Conservation (phyloP, 768 basidiomycete genomes). For the Crucibulum laeve region DNA sequence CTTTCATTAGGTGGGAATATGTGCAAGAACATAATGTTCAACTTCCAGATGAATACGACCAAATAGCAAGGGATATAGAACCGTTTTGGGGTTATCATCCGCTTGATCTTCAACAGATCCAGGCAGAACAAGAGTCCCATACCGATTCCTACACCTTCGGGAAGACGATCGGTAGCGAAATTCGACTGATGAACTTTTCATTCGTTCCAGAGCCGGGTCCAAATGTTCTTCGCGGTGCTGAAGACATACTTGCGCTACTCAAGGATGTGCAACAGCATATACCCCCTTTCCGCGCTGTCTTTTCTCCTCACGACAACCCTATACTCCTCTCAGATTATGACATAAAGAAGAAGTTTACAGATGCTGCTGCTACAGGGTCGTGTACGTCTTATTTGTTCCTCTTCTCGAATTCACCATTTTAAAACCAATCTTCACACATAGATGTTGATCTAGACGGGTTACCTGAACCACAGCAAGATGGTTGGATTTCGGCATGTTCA, state of each 20-base stretch:
- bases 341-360: slow-evolving; percentile 20
- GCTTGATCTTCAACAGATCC: slow-evolving; percentile 28
- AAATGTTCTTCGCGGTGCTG: slow-evolving; percentile 26
- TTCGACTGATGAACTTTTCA: slow-evolving; percentile 28
- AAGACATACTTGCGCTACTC: slow-evolving; percentile 28
- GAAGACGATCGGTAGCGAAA: slow-evolving; percentile 22
- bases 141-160: slow-evolving; percentile 38
- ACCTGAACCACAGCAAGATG: slow-evolving; percentile 21
- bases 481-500: slow-evolving; percentile 37
- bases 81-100: slow-evolving; percentile 76
- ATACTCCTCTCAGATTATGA: slow-evolving; percentile 29
- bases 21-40: slow-evolving; percentile 66
- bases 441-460: slow-evolving; percentile 18
- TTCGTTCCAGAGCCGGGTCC: slow-evolving; percentile 29
- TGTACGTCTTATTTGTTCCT: slow-evolving; percentile 14
- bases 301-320: slow-evolving; percentile 41
- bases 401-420: background rate
- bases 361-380: slow-evolving; percentile 20
- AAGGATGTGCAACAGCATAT: slow-evolving; percentile 31
- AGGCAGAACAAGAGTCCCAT: slow-evolving; percentile 29
- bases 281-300: slow-evolving; percentile 41
- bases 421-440: background rate
- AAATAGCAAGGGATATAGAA: slow-evolving; percentile 66
- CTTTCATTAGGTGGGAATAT: slow-evolving; percentile 38
- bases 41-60: slow-evolving; percentile 85